A percentile compares a stretch with the other conserved stretches of the same genome.
Conservation (phyloP, 2,329 filamentous ascomycete genomes). For the Cladosporium sp. region DNA sequence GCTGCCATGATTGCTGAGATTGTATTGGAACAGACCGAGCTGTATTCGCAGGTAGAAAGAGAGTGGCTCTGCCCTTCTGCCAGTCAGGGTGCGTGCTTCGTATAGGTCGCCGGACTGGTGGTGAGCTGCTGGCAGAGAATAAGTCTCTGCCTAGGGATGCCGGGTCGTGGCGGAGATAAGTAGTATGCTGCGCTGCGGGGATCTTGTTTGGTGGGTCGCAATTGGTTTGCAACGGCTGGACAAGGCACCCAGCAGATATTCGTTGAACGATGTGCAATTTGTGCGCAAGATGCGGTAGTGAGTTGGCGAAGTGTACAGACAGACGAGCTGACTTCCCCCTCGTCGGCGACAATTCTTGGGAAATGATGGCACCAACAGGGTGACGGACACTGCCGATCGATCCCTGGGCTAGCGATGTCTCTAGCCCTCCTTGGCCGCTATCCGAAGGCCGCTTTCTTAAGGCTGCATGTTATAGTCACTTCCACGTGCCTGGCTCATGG, state of each 20-base stretch:
- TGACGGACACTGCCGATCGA: background rate
- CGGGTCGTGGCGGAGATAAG: slow-evolving; percentile 7
- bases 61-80: too few species aligned
- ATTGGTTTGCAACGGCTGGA: background rate
- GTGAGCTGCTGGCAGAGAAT: background rate
- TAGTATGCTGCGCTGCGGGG: background rate
- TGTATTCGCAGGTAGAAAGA: too few species aligned
- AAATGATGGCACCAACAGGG: background rate
- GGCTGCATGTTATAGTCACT: background rate
- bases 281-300: background rate
- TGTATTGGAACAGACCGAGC: background rate
- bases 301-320: background rate
- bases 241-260: too few species aligned
- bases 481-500: slow-evolving; percentile 2
- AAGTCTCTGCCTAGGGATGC: background rate
- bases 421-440: background rate
- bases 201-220: background rate
- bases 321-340: background rate
- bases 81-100: background rate
- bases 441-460: slow-evolving; percentile 1
- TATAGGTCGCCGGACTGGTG: background rate
- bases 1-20: slow-evolving; percentile 8
- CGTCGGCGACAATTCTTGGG: background rate
- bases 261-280: too few species aligned
- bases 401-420: background rate